Evolutionary conservation across 139 green algal genomes (phyloP), one percentile per base, ranked within the genome.

Genomic region (Zygnema circumcarinatum): DNA sequence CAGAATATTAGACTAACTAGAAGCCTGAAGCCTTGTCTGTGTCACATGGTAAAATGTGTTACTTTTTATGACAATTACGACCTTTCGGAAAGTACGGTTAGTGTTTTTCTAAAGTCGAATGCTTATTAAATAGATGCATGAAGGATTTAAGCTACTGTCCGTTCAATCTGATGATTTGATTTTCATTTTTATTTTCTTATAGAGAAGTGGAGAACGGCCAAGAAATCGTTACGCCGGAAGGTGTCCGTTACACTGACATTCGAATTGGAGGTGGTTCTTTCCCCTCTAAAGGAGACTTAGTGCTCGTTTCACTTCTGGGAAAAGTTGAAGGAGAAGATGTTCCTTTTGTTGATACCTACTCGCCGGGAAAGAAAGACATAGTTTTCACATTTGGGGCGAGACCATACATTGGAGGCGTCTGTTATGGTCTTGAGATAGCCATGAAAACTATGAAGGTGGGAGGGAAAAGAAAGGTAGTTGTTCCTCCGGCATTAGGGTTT

Each of bases 301-400:
- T 87, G 11, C 67, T 87, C 3, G 67, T 87, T 38, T 32, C 35
- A n/a, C 38, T 83, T 41, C 7, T 38, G 2, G 79, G 36, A 62
- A 36, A 33, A 62, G 79, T 16, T 36, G 7, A 78, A 36, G 41
- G 2, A 2, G 39, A 38, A 33, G 33, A 83, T 20, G 7, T 39
- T 33, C 75, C 32, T 3, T 33, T 52, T 3, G 75, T 52, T 7
- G 35, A 83, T 2, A 38, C 32, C 2, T 52, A 41, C 35, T 47
- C 36, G 31, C 22, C 69, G 0, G 83, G 83, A 21, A 31, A 73
- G 38, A 86, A 85, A 69, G 83, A 83, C 62, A 16, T 87, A 29
- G 86, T 72, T 47, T 90, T 87, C 31, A 47, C 76, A 22, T 90
- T 87, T 81, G 86, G 76, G 29, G 3, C n/a, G 0, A 68, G 62